Percentiles rank a stretch among this genome's conserved stretches.
Conservation (phyloP, 805 yeast species). For the Candida golubevii region DNA sequence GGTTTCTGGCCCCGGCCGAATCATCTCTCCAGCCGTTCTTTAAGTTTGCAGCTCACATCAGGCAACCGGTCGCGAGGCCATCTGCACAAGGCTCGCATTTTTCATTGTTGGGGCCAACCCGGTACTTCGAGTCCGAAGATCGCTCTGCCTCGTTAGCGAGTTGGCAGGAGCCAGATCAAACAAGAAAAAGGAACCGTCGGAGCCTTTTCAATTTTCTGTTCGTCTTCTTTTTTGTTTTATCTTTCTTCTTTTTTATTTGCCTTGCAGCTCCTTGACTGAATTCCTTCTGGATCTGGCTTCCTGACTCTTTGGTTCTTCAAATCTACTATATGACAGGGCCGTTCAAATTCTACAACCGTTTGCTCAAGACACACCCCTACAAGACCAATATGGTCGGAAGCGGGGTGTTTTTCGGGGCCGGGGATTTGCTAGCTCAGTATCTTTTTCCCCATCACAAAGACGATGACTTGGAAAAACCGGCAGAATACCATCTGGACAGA, state of each 20-base stretch:
- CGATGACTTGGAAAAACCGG: conserved; percentile 17
- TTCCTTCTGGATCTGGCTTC: too few relatives aligned
- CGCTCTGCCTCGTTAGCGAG: conserved; percentile 10
- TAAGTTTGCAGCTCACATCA: neutral
- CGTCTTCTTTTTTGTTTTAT: neutral
- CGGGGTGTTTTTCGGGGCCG: conserved; percentile 42
- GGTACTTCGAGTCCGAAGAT: conserved; percentile 8
- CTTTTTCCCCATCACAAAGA: conserved; percentile 31
- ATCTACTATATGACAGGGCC: conserved; percentile 10
- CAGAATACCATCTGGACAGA: conserved; percentile 25
- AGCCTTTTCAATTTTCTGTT: too few relatives aligned
- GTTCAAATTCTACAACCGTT: conserved; percentile 19
- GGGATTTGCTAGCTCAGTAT: conserved; percentile 41
- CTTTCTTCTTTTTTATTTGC: neutral
- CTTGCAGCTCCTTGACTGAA: too few relatives aligned
- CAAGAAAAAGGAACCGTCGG: neutral
- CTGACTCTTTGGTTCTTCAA: neutral
- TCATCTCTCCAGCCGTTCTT: too few relatives aligned
- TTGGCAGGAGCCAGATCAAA: neutral
- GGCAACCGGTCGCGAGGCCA: conserved; percentile 3
- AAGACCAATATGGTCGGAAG: conserved; percentile 52
- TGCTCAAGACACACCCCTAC: conserved; percentile 44
- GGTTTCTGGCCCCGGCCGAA: too few relatives aligned
- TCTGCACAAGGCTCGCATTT: conserved; percentile 2
- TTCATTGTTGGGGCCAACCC: neutral